Base-by-base conservation (phyloP, 129 eudicot species). In the Glebionis coronaria region DNA sequence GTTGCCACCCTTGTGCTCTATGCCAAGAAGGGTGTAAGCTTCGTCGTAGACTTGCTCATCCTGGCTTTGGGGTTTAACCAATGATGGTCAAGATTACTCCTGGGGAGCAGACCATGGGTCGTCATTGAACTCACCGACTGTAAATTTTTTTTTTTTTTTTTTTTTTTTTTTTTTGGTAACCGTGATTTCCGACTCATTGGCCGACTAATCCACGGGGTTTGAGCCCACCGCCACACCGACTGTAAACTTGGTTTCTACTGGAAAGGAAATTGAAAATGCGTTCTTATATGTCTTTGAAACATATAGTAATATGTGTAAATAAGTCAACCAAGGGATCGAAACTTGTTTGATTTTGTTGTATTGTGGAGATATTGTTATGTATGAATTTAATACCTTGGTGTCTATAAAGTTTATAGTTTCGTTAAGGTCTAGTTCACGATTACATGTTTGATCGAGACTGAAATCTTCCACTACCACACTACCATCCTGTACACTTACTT, bases 11-110 rank as follows among this genome's bases (percentile, higher is more conserved):
- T 16, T 91, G 98, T 63, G 96, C 98, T 40, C 88, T 91, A 65
- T 91, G 98, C 76, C 98, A 91, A 85, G 98, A 91, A 77, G 98
- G 96, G 1, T 91, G 98, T 62, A 96, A 91, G 72, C 63, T 91
- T 65, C 94, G 98, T 9, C 96, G 96, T 5, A 83, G 96, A 85
- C 76, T 91, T 62, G 88, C 95, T 40, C 98, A 91, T 77, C 96
- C 98, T 6, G 98, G 91, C 47, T 83, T 83, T 55, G 81, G 82
- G 65, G 79, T 82, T 15, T 88, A 83, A 53, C 88, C 77, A 0
- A 78, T 83, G 79, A 21, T 84, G 62, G 75, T 85, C 54, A 91
- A 88, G 98, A 76, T 88, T 28, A 85, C 98, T 8, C 96, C 98
- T n/a, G 83, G 70, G 10, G 88, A 74, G 20, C 98, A 91, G 76